phyloP scores from a whole-genome alignment of 2,329 filamentous ascomycete species.

The Bipolaris sorokiniana region DNA sequence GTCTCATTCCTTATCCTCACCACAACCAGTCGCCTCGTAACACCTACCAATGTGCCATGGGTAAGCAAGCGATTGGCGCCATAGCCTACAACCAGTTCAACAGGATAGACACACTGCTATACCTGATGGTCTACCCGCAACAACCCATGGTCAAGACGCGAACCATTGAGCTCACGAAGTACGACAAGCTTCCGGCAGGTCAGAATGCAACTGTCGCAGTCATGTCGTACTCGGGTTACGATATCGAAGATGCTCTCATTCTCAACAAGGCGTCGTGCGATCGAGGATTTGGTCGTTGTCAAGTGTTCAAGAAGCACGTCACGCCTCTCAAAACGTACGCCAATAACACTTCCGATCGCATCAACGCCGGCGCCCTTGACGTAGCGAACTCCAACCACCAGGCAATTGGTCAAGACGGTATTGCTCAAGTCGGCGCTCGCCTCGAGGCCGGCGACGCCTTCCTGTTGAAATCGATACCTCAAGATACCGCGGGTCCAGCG shows the following conservation, averaged over 20 bases:
- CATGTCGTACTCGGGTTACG: conserved; percentile 99
- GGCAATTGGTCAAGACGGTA: conserved; percentile 82
- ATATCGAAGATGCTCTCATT: conserved; percentile 98
- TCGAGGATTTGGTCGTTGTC: conserved; percentile 92
- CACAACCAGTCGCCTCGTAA: conserved; percentile 99
- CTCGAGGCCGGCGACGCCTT: conserved; percentile 82
- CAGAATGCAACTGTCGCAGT: conserved; percentile 98
- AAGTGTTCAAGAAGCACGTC: conserved; percentile 95
- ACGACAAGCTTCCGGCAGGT: conserved; percentile 94
- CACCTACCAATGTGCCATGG: conserved; percentile 99
- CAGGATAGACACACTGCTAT: conserved; percentile 92
- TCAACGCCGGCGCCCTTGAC: conserved; percentile 51
- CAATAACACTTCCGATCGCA: conserved; percentile 70
- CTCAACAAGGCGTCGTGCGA: conserved; percentile 96
- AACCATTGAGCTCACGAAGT: conserved; percentile 94
- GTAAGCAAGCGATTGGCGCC: conserved; percentile 98
- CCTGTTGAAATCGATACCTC: conserved; percentile 85
- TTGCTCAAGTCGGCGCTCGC: conserved; percentile 83
- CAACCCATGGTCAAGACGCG: conserved; percentile 97
- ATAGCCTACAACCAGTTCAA: conserved; percentile 99
- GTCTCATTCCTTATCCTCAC: conserved; percentile 95
- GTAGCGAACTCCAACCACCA: conserved; percentile 65
- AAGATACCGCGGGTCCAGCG: conserved; percentile 75
- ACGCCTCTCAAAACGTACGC: conserved; percentile 87
- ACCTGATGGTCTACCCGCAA: conserved; percentile 96